Base-by-base conservation (phyloP, 805 yeast genomes). In the Pichia eremophila region DNA sequence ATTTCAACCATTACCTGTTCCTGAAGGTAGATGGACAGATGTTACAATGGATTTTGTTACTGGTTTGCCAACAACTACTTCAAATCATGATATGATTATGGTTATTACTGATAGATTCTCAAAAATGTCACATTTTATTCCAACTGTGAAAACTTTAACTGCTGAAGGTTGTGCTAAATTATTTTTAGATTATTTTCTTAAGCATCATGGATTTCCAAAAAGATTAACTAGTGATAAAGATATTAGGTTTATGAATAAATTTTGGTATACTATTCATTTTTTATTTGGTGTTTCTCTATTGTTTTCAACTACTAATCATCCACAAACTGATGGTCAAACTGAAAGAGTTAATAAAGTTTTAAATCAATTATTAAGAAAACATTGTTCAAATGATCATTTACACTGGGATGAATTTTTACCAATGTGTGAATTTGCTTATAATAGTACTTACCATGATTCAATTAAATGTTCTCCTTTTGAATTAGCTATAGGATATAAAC, bases 261-360 rank as follows among this genome's bases (percentile, higher is more conserved):
- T 48, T 42, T 48, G 51, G 51, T 19, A n/a, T 14, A 48, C 51
- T 1, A 14, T 45, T 14, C 48, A 48, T 34, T n/a, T 19, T 6
- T 14, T 38, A 4, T 14, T 36, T 8, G 44, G 46, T 12, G 39
- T 44, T 3, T 22, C 43, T 8, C 17, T 48, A 8, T 22, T 48
- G 8, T 45, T 43, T 25, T 35, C 42, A 14, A 43, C 47, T 1
- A 45, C 44, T 1, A 42, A 45, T 39, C 51, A 48, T 27, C 46
- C 49, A 17, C 43, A 43, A 38, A 43, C 49, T 10, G 49, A 39
- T 34, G 49, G 49, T n/a, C 43, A 46, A 39, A 38, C 46, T 2
- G 46, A 29, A 29, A 29, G 43, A 31, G 15, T 17, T 0, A 34
- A 42, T 32, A 27, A 19, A 32, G 15, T 34, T 19, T 3, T 42